These are phyloP conservation scores for Ocimum tenuiflorum DNA, from an alignment of 257 asterid species.

Conservation along the genomic window DNA sequence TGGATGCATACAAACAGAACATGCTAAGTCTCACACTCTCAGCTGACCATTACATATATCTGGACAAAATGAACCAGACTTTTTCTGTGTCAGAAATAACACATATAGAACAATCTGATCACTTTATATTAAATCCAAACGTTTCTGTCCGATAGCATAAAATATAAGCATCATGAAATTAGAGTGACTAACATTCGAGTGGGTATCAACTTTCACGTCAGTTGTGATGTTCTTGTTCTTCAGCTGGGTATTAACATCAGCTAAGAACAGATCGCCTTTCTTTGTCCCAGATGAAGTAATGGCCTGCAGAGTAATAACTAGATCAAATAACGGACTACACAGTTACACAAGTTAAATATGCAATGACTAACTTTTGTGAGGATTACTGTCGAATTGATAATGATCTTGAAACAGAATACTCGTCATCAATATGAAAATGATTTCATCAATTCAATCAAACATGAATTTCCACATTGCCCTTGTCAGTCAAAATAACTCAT, in stretches of 20 bases:
- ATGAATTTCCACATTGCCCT: neutral
- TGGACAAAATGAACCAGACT: neutral
- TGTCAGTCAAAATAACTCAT: neutral
- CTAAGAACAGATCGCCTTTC: slow-evolving; percentile 59
- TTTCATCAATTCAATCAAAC: neutral
- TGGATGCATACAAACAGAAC: neutral
- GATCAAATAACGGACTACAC: neutral
- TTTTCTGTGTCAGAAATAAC: neutral
- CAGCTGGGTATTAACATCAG: slow-evolving; percentile 61
- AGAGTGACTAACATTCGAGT: slow-evolving; percentile 48
- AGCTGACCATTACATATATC: neutral
- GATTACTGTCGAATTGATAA: slow-evolving; percentile 2
- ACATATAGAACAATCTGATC: neutral
- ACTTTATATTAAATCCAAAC: neutral
- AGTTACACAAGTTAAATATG: neutral
- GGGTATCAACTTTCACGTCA: slow-evolving; percentile 68
- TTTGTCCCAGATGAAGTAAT: slow-evolving; percentile 64
- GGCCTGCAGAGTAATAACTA: slow-evolving; percentile 34
- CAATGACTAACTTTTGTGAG: neutral
- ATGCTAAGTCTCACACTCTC: neutral
- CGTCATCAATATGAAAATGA: slow-evolving; percentile 5
- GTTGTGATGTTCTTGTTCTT: slow-evolving; percentile 73
- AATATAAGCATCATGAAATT: neutral
- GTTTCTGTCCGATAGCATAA: neutral
- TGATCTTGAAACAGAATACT: neutral